These are phyloP conservation scores for Calonectria crousiana DNA, from an alignment of 2,329 filamentous ascomycete genomes.

Conservation along the genomic window DNA sequence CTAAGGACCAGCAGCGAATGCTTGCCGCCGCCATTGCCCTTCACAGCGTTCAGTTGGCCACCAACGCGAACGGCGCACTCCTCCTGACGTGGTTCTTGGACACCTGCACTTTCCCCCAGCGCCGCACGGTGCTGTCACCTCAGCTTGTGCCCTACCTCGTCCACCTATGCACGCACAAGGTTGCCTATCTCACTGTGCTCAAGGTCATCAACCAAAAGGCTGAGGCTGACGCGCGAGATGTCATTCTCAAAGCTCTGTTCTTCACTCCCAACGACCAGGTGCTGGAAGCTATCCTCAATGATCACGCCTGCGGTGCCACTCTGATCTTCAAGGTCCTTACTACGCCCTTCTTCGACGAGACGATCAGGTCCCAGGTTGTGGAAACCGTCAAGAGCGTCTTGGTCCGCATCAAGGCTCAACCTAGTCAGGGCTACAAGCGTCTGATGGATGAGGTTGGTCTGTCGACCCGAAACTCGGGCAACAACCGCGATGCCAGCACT, in stretches of 20 bases:
- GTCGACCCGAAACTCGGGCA: slow-evolving; percentile 71
- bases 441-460: slow-evolving; percentile 98
- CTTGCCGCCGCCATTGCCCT: slow-evolving; percentile 95
- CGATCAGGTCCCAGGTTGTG: slow-evolving; percentile 86
- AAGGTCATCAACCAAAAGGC: slow-evolving; percentile 99
- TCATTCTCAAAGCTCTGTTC: slow-evolving; percentile 90
- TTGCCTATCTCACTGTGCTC: slow-evolving; percentile 94
- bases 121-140: slow-evolving; percentile 91
- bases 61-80: slow-evolving; percentile 94
- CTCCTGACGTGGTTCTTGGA: slow-evolving; percentile 98
- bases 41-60: slow-evolving; percentile 95
- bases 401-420: slow-evolving; percentile 90
- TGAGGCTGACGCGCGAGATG: slow-evolving; percentile 91
- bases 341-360: slow-evolving; percentile 96
- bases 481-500: slow-evolving; percentile 58
- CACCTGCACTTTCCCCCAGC: slow-evolving; percentile 94
- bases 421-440: slow-evolving; percentile 96
- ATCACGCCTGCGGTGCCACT: slow-evolving; percentile 92
- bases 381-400: slow-evolving; percentile 94
- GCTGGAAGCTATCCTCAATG: slow-evolving; percentile 89
- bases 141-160: slow-evolving; percentile 93
- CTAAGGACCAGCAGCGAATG: slow-evolving; percentile 95
- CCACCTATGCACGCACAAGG: slow-evolving; percentile 97
- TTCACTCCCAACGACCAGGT: slow-evolving; percentile 89
- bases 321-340: slow-evolving; percentile 99